Evolutionary conservation across 768 basidiomycete species (phyloP).

Genomic region (Tricholoma bakamatsutake): DNA sequence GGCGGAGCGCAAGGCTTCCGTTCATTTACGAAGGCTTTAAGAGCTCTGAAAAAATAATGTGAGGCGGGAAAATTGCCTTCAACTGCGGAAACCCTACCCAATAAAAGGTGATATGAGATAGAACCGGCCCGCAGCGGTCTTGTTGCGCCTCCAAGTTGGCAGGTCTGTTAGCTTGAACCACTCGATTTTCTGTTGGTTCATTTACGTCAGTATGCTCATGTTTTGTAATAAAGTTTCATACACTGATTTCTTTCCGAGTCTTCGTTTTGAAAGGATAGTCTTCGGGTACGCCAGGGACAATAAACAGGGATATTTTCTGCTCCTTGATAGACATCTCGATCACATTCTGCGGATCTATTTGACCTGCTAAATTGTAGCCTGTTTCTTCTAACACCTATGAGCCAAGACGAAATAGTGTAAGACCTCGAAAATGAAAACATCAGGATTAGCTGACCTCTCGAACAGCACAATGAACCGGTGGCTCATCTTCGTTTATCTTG

Average conservation of each 20-base stretch:
- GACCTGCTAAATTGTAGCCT: constrained; percentile 79
- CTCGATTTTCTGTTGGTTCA: constrained; percentile 72
- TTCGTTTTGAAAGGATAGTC: constrained; percentile 86
- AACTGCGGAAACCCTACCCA: constrained; percentile 39
- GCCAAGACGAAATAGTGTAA: constrained; percentile 5
- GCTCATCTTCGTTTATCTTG: constrained; percentile 97
- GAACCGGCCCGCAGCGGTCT: constrained; percentile 69
- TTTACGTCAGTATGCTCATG: constrained; percentile 12
- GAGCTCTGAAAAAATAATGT: constrained; percentile 31
- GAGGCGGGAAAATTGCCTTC: constrained; percentile 1
- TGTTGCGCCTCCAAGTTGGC: constrained; percentile 88
- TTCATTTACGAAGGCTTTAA: constrained; percentile 66
- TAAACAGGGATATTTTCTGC: constrained; percentile 86
- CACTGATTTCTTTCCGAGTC: constrained; percentile 97
- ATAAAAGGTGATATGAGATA: constrained; percentile 96
- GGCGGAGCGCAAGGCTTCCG: constrained; percentile 47
- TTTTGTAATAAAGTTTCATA: constrained; percentile 32
- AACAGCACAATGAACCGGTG: constrained; percentile 76
- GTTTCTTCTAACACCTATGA: constrained; percentile 92
- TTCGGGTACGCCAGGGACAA: constrained; percentile 85
- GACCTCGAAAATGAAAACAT: not conserved
- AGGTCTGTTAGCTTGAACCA: constrained; percentile 91
- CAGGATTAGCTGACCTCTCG: constrained; percentile 63
- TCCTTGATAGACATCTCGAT: constrained; percentile 86
- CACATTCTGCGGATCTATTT: constrained; percentile 59